Conservation (phyloP, 768 basidiomycete genomes). For the Boletellus ananas region DNA sequence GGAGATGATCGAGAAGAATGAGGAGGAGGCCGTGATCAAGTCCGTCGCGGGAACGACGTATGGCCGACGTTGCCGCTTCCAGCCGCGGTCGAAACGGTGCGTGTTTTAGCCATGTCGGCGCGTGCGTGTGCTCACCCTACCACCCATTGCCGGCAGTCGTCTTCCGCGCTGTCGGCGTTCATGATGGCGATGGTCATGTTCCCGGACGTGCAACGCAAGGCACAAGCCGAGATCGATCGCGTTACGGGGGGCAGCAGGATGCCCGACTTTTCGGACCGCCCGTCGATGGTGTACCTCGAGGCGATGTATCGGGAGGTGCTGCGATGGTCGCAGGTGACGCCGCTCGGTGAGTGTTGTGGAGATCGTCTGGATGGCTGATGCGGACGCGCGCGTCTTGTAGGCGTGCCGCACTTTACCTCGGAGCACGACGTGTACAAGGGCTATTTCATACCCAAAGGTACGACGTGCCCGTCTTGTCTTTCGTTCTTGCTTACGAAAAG, state of each 20-base stretch:
- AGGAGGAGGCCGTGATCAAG: conserved; percentile 27
- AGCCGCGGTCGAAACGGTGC: conserved; percentile 24
- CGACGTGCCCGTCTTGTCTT: background rate
- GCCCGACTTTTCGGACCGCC: conserved; percentile 19
- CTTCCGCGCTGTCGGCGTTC: conserved; percentile 25
- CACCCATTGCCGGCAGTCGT: conserved; percentile 6
- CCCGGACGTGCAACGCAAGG: conserved; percentile 23
- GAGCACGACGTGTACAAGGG: conserved; percentile 14
- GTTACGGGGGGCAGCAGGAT: conserved; percentile 15
- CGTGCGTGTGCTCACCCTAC: no score
- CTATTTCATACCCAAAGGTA: conserved; percentile 21
- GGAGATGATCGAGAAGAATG: conserved; percentile 22
- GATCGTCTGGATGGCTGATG: background rate
- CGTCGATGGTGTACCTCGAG: conserved; percentile 24
- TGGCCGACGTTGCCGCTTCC: no score
- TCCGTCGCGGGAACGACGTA: conserved; percentile 31
- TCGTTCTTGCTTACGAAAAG: background rate
- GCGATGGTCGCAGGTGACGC: conserved; percentile 23
- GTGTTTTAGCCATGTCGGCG: background rate
- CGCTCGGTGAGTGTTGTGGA: conserved; percentile 15
- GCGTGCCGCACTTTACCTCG: conserved; percentile 27
- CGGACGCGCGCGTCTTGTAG: conserved; percentile 4
- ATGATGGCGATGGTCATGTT: conserved; percentile 26
- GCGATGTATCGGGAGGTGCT: conserved; percentile 21
- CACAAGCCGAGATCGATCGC: conserved; percentile 26